phyloP scores from a whole-genome alignment of 148 eudicot genomes.

The Vaccinium vitisidaea region DNA sequence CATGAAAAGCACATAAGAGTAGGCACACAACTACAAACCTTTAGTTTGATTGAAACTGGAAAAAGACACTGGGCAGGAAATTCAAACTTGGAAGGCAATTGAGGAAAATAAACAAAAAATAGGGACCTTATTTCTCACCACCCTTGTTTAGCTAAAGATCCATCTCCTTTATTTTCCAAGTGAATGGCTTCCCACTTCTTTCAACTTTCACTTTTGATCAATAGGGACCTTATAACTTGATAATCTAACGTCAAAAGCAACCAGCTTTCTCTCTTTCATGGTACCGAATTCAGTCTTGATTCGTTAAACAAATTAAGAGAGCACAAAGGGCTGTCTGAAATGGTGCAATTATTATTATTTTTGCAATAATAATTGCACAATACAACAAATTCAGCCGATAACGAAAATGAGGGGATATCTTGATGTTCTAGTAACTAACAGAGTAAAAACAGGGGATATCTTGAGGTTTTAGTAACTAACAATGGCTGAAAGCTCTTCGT shows the following conservation, averaged over 20 bases:
- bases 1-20: neutral
- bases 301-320: neutral
- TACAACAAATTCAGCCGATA: no score
- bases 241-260: constrained; percentile 1
- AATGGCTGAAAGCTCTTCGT: constrained; percentile 42
- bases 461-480: neutral
- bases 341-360: no score
- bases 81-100: no score
- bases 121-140: no score
- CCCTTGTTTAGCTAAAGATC: neutral
- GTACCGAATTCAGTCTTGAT: neutral
- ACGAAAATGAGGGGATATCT: no score
- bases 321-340: no score
- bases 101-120: no score
- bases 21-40: no score
- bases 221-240: neutral
- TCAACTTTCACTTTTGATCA: neutral
- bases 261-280: constrained; percentile 2
- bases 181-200: neutral
- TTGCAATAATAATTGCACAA: no score
- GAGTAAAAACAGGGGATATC: constrained; percentile 7
- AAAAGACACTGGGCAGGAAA: no score
- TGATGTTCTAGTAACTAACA: neutral
- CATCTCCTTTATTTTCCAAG: neutral
- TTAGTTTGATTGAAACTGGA: no score